Evolutionary conservation across 169 alveolate species (phyloP).

Genomic region (Babesia divergens): DNA sequence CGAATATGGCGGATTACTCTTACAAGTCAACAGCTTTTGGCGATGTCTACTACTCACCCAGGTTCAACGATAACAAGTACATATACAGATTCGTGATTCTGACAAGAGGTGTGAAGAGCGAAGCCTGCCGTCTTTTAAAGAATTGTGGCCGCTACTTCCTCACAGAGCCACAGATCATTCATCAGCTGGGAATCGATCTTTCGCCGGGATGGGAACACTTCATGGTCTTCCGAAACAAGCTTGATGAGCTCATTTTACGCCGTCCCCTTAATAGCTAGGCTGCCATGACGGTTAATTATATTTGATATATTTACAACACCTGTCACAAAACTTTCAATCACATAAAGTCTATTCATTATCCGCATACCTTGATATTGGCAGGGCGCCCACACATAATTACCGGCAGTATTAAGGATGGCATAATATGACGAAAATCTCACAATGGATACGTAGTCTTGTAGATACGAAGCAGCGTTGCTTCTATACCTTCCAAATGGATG

Average conservation of each 20-base stretch:
- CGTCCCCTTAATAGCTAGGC: conserved; percentile 32
- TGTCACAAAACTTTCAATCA: too few species aligned
- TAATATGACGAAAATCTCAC: not conserved
- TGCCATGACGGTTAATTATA: not conserved
- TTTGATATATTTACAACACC: too few species aligned
- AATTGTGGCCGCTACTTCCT: conserved; percentile 70
- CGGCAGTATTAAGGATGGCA: not conserved
- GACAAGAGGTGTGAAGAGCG: conserved; percentile 78
- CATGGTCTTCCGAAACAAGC: conserved; percentile 77
- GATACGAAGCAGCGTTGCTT: conserved; percentile 1
- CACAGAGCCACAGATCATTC: conserved; percentile 79
- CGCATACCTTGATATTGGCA: too few species aligned
- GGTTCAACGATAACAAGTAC: conserved; percentile 79
- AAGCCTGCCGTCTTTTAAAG: conserved; percentile 77
- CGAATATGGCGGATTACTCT: conserved; percentile 54
- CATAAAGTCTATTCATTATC: too few species aligned
- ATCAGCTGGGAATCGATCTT: conserved; percentile 75
- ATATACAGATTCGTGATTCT: conserved; percentile 79
- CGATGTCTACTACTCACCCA: conserved; percentile 83
- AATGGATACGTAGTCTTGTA: not conserved
- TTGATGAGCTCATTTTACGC: conserved; percentile 79
- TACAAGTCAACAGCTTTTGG: conserved; percentile 70
- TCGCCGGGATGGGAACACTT: conserved; percentile 87
- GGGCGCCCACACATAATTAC: not conserved
- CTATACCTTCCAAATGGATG: conserved; percentile 38